A percentile compares a stretch with the other conserved stretches of the same genome.
phyloP scores from a whole-genome alignment of 345 rosid species.

The Balakata baccata region DNA sequence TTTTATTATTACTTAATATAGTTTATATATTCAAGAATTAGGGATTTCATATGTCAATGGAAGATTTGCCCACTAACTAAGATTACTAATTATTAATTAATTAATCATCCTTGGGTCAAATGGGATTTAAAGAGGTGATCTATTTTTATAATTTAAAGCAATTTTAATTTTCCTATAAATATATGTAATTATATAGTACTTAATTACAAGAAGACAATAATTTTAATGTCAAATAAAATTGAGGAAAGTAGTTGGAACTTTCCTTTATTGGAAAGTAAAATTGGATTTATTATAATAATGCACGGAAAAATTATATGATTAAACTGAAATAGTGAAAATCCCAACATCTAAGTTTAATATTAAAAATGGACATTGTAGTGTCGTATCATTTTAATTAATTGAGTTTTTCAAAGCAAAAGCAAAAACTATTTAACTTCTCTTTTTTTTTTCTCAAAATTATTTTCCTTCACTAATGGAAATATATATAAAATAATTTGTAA shows the following conservation, averaged over 20 bases:
- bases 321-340: neutral
- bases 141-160: neutral
- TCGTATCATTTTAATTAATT: too few species aligned
- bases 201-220: slow-evolving; percentile 19
- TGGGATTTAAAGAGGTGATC: neutral
- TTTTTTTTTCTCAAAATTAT: too few species aligned
- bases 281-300: slow-evolving; percentile 7
- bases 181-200: slow-evolving; percentile 8
- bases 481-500: too few species aligned
- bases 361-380: too few species aligned
- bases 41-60: slow-evolving; percentile 11
- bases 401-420: too few species aligned
- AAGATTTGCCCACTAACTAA: slow-evolving; percentile 22
- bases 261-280: slow-evolving; percentile 10
- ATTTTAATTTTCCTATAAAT: neutral
- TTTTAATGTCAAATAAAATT: slow-evolving; percentile 11
- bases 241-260: slow-evolving; percentile 24
- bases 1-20: slow-evolving; percentile 11
- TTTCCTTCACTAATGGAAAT: too few species aligned
- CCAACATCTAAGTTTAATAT: too few species aligned
- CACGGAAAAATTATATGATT: neutral
- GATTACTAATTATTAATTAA: slow-evolving; percentile 1
- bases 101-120: neutral
- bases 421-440: too few species aligned
- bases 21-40: neutral